Percentiles rank a stretch among this genome's conserved stretches.
These are phyloP conservation scores for Sporothrix globosa DNA, from an alignment of 2,329 filamentous ascomycete species.

Conservation along the genomic window DNA sequence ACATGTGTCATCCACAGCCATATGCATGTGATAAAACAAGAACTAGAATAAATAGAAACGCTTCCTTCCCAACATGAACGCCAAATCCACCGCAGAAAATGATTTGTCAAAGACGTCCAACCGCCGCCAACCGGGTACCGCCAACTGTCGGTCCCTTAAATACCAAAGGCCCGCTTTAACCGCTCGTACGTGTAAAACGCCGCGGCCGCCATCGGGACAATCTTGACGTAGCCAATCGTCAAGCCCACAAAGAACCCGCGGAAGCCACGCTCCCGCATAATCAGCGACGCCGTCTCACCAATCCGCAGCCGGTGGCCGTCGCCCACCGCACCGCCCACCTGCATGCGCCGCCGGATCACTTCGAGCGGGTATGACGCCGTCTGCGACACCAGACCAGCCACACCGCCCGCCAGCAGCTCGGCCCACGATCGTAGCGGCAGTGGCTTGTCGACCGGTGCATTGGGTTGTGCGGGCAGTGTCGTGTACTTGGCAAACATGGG, in stretches of 20 bases:
- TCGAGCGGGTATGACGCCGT: conserved; percentile 93
- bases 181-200: conserved; percentile 69
- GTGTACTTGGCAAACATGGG: conserved; percentile 71
- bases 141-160: conserved; percentile 42
- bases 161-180: conserved; percentile 65
- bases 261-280: conserved; percentile 74
- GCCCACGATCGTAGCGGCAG: conserved; percentile 81
- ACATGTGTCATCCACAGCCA: conserved; percentile 1
- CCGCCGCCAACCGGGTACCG: not conserved
- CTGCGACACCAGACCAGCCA: conserved; percentile 87
- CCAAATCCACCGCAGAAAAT: conserved; percentile 15
- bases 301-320: conserved; percentile 81
- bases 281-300: conserved; percentile 73
- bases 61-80: conserved; percentile 20
- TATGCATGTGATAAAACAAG: not conserved
- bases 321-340: conserved; percentile 91
- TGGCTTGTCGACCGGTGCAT: conserved; percentile 61
- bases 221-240: conserved; percentile 92
- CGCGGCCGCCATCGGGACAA: conserved; percentile 82
- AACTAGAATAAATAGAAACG: not conserved
- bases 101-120: not conserved
- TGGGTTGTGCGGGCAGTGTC: conserved; percentile 64
- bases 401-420: conserved; percentile 79
- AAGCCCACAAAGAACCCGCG: conserved; percentile 90
- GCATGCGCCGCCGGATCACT: conserved; percentile 90